These are phyloP conservation scores for Piedraia hortae DNA, from an alignment of 2,329 filamentous ascomycete genomes.

Conservation along the genomic window DNA sequence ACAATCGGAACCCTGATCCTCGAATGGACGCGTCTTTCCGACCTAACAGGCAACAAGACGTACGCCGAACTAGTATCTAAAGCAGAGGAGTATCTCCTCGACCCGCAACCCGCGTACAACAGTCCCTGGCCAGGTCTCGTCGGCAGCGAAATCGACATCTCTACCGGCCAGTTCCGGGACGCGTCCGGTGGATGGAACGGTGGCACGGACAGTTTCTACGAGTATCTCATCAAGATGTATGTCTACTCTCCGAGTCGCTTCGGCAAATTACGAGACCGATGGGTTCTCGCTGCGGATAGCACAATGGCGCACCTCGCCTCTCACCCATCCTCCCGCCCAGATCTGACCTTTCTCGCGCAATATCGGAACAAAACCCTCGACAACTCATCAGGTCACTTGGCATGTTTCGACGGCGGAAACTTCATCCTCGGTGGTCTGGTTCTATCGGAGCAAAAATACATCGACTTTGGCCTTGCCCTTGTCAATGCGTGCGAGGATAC, in stretches of 20 bases:
- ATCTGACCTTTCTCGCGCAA: constrained; percentile 1
- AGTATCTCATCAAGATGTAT: constrained; percentile 1
- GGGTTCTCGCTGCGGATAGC: constrained; percentile 1
- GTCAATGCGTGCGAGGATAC: constrained; percentile 46
- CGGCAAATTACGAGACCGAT: constrained; percentile 1
- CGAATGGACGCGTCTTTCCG: constrained; percentile 1
- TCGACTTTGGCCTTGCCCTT: constrained; percentile 14
- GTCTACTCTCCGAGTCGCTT: constrained; percentile 1
- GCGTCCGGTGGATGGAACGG: constrained; percentile 1
- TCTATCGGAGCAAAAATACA: constrained; percentile 1
- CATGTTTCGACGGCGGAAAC: constrained; percentile 1
- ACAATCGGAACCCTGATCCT: constrained; percentile 1
- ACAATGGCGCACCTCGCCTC: constrained; percentile 1
- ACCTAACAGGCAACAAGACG: constrained; percentile 1
- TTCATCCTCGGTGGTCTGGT: constrained; percentile 1
- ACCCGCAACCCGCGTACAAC: neutral
- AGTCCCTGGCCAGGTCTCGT: constrained; percentile 1
- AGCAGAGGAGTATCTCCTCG: constrained; percentile 1
- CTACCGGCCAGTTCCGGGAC: constrained; percentile 1
- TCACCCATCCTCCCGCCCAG: constrained; percentile 1
- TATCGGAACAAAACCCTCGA: neutral
- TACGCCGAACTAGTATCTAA: constrained; percentile 1
- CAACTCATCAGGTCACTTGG: neutral
- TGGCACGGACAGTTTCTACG: constrained; percentile 1
- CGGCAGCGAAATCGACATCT: constrained; percentile 1